phyloP scores from a whole-genome alignment of 1,139 yeast genomes.

The Saccharomyces pastorianus region DNA sequence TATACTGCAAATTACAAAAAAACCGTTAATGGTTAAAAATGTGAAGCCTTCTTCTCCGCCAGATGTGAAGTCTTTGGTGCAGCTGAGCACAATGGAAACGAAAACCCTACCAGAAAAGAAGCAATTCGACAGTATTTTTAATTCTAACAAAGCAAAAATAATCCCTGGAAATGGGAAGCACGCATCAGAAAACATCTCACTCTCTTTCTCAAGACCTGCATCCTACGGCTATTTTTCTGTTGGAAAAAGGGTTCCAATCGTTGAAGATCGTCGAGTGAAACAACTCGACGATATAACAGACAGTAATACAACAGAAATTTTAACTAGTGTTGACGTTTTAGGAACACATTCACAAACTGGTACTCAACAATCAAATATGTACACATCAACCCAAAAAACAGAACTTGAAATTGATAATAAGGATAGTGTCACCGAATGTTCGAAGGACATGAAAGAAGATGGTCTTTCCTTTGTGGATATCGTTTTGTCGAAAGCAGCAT shows the following conservation, averaged over 20 bases:
- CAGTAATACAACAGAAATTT: background rate
- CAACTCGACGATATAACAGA: background rate
- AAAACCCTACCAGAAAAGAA: background rate
- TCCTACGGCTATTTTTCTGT: background rate
- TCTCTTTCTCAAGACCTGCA: background rate
- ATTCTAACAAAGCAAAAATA: background rate
- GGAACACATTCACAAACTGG: background rate
- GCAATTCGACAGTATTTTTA: background rate
- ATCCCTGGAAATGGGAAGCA: background rate
- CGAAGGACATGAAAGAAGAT: background rate
- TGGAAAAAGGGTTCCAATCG: background rate
- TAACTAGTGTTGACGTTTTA: background rate
- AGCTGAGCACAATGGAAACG: background rate
- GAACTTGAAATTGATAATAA: background rate
- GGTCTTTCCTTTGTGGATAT: background rate
- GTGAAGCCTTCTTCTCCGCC: background rate
- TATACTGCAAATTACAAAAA: background rate
- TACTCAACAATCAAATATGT: background rate
- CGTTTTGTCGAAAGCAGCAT: conserved; percentile 7
- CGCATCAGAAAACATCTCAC: background rate
- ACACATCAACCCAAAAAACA: background rate
- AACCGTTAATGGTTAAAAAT: background rate
- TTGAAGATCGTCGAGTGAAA: background rate
- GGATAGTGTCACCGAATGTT: background rate
- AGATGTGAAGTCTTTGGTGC: background rate